These are phyloP conservation scores for Rhizopogon sp. DNA, from an alignment of 768 basidiomycete species.

Conservation along the genomic window DNA sequence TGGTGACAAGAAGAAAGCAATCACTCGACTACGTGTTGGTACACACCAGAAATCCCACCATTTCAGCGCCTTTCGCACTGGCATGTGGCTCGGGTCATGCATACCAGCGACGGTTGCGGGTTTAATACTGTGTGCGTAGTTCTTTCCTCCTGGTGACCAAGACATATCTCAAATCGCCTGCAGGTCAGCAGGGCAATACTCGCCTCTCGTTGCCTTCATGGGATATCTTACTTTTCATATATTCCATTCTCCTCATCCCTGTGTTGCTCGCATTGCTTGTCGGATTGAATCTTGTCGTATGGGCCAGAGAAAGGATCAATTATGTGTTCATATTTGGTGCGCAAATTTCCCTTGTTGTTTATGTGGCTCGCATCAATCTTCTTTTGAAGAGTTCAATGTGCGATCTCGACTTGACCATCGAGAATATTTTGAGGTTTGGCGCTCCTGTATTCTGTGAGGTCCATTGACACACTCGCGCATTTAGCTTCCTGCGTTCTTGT, in stretches of 20 bases:
- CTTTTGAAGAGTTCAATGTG: constrained; percentile 55
- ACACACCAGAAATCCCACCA: constrained; percentile 54
- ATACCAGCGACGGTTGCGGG: constrained; percentile 65
- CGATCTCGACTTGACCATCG: constrained; percentile 71
- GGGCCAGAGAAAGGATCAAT: constrained; percentile 75
- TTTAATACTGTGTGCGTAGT: constrained; percentile 51
- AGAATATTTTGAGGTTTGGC: constrained; percentile 63
- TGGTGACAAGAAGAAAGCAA: constrained; percentile 79
- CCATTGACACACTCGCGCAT: constrained; percentile 2
- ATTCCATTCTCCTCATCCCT: constrained; percentile 70
- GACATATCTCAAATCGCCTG: not conserved
- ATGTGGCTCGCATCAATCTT: not conserved
- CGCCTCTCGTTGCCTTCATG: constrained; percentile 58
- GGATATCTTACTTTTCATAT: constrained; percentile 73
- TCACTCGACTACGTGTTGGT: constrained; percentile 56
- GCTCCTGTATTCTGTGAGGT: constrained; percentile 3
- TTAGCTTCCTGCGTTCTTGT: constrained; percentile 78
- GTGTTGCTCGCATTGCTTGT: constrained; percentile 72
- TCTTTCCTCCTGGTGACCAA: not conserved
- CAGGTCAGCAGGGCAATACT: constrained; percentile 54
- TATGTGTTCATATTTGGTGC: constrained; percentile 89
- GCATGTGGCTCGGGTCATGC: constrained; percentile 65
- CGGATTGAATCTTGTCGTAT: constrained; percentile 79
- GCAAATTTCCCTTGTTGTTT: constrained; percentile 8
- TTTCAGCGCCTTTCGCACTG: constrained; percentile 70